phyloP scores from a whole-genome alignment of 2,329 filamentous ascomycete genomes.

The Trichophyton benhamiae region DNA sequence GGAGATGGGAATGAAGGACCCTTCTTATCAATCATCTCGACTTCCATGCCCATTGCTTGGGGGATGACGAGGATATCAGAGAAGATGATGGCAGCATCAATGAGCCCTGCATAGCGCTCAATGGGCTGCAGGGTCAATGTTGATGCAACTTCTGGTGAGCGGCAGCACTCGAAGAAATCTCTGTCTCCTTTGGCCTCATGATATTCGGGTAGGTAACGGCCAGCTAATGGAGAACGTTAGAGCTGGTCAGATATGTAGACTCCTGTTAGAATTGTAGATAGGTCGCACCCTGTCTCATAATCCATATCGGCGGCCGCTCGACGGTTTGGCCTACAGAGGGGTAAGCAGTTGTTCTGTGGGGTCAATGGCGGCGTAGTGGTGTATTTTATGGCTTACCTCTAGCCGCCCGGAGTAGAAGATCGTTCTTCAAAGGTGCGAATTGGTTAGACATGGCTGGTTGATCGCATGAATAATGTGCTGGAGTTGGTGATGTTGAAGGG shows the following conservation, averaged over 20 bases:
- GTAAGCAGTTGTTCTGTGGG: background rate
- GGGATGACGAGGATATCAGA: constrained; percentile 96
- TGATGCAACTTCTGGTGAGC: constrained; percentile 80
- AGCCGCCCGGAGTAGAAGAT: constrained; percentile 79
- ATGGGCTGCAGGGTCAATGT: constrained; percentile 90
- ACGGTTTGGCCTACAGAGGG: constrained; percentile 61
- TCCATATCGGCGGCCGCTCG: constrained; percentile 91
- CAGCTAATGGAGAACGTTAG: constrained; percentile 46
- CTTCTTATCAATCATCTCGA: constrained; percentile 96
- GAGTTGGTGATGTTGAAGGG: background rate
- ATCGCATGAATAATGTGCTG: background rate
- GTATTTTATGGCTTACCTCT: constrained; percentile 48
- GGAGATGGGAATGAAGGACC: constrained; percentile 89
- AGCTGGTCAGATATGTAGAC: background rate
- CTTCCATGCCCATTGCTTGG: constrained; percentile 95
- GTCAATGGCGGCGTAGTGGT: background rate
- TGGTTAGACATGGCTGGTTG: constrained; percentile 12
- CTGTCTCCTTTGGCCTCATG: constrained; percentile 81
- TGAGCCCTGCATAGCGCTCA: constrained; percentile 75
- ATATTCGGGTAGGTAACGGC: constrained; percentile 94
- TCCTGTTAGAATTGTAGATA: background rate
- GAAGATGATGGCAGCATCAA: constrained; percentile 97
- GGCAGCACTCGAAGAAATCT: constrained; percentile 98
- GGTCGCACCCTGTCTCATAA: constrained; percentile 86
- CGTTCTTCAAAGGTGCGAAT: constrained; percentile 82